Conservation (phyloP, 139 green algal genomes). For the Picochlorum sp. region DNA sequence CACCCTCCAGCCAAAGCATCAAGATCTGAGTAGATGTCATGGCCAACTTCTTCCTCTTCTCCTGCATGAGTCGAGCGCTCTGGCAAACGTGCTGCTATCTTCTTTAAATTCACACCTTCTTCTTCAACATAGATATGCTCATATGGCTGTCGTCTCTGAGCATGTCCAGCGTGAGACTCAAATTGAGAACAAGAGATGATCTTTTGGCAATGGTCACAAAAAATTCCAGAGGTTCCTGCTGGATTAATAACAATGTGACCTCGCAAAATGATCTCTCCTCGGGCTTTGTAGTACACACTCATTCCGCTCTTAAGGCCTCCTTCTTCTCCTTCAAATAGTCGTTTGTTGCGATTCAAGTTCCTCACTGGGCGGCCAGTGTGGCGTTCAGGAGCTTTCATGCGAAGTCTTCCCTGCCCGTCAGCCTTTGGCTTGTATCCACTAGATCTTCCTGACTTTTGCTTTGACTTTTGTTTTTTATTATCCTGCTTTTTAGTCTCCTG, state of each 20-base stretch:
- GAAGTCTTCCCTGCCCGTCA: neutral
- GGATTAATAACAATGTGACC: constrained; percentile 37
- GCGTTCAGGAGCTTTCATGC: neutral
- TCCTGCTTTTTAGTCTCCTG: too few relatives aligned
- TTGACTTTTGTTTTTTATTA: neutral
- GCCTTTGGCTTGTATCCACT: neutral
- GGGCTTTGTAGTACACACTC: constrained; percentile 20
- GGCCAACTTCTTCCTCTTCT: neutral
- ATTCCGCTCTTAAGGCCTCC: constrained; percentile 14
- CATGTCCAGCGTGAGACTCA: constrained; percentile 65
- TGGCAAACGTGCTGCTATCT: constrained; percentile 23
- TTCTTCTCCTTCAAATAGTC: neutral
- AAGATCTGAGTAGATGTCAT: neutral
- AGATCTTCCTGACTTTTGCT: neutral
- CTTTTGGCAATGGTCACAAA: constrained; percentile 67
- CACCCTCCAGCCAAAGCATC: constrained; percentile 45
- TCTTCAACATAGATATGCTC: constrained; percentile 61
- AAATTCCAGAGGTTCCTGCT: constrained; percentile 52
- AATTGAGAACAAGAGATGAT: constrained; percentile 66
- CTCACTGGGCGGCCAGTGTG: neutral
- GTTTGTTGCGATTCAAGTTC: constrained; percentile 6
- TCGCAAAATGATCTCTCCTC: constrained; percentile 39
- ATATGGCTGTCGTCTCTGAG: constrained; percentile 56
- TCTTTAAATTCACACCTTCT: constrained; percentile 37
- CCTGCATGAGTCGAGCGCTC: neutral